Percentiles rank a stretch among this genome's conserved stretches.
phyloP scores from a whole-genome alignment of 2,329 filamentous ascomycete species.

The Fusarium redolens region DNA sequence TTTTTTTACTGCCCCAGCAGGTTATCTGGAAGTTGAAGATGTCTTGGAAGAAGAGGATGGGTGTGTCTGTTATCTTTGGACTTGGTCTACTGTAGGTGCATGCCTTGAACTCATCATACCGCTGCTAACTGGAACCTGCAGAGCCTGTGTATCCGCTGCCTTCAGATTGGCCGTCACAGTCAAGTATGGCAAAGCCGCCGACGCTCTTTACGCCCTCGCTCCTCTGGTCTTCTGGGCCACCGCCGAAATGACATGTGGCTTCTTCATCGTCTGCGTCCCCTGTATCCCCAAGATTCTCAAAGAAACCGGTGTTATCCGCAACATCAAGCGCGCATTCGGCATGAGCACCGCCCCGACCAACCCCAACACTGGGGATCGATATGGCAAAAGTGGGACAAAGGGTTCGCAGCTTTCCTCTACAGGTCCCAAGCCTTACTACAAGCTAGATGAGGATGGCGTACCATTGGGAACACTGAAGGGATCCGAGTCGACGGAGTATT shows the following conservation, averaged over 20 bases:
- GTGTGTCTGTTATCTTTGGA: conserved; percentile 48
- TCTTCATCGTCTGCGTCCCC: conserved; percentile 11
- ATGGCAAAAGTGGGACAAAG: not conserved
- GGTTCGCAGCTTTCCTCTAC: not conserved
- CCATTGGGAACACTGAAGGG: not conserved
- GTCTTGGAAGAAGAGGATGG: conserved; percentile 46
- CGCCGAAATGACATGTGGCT: conserved; percentile 13
- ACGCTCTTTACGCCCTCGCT: not conserved
- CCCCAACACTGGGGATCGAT: not conserved
- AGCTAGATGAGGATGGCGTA: not conserved
- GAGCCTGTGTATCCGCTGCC: not conserved
- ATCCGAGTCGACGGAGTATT: conserved; percentile 2
- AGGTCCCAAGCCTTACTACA: not conserved
- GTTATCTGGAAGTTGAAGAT: conserved; percentile 49
- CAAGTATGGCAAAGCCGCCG: not conserved
- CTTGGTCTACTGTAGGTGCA: conserved; percentile 5
- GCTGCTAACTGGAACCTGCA: not conserved
- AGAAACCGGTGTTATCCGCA: conserved; percentile 30
- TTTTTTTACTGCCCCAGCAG: conserved; percentile 47
- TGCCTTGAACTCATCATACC: accelerated
- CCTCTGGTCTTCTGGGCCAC: conserved; percentile 10
- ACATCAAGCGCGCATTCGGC: conserved; percentile 37
- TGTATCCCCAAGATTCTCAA: conserved; percentile 16
- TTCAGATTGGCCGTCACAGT: conserved; percentile 2
- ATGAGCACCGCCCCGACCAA: conserved; percentile 8